Evolutionary conservation across 163 green algal species (phyloP), one percentile per base, ranked within the genome.

Genomic region (Chloromonas sp.): DNA sequence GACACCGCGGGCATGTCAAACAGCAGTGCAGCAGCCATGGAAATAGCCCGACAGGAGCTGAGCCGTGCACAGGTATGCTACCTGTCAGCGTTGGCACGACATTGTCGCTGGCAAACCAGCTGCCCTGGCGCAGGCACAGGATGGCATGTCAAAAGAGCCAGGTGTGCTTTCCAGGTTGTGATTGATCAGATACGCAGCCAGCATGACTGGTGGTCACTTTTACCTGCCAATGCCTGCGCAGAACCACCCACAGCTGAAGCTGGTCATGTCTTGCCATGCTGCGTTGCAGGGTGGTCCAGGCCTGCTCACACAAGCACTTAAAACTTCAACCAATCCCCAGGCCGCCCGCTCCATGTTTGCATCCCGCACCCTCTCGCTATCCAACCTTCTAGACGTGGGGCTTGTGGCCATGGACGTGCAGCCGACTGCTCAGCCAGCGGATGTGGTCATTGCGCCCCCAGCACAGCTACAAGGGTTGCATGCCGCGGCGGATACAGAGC

Each of bases 381-480:
- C 94, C 84, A 98, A 98, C 86, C 88, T 98, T 82, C 87, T 98
- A 71, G 95, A 98, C 81, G 70, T 84, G 57, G 85, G 79, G 70
- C 79, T 86, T 60, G 83, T 78, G 57, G 88, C 87, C 70, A 14
- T 87, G 57, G 71, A 71, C 3, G 60, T n/a, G 66, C 36, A 57
- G 5, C 1, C 57, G 36, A 36, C 36, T 36, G 36, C 36, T 36
- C 36, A 36, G 36, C 36, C 36, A 36, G 36, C 36, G 36, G 36
- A 36, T 36, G 36, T 36, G 36, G 36, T 36, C 36, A 36, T 36
- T 36, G 36, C 36, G 36, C 36, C 36, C 36, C 36, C 36, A 36
- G 36, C 36, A 36, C 36, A 36, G 36, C 36, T 36, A 36, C 36
- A 36, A 36, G 36, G 36, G 36, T 36, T 36, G 36, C 36, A 36